A percentile compares a stretch with the other conserved stretches of the same genome.
Evolutionary conservation across 1,139 yeast genomes (phyloP).

Genomic region (Scheffersomyces insectosa): DNA sequence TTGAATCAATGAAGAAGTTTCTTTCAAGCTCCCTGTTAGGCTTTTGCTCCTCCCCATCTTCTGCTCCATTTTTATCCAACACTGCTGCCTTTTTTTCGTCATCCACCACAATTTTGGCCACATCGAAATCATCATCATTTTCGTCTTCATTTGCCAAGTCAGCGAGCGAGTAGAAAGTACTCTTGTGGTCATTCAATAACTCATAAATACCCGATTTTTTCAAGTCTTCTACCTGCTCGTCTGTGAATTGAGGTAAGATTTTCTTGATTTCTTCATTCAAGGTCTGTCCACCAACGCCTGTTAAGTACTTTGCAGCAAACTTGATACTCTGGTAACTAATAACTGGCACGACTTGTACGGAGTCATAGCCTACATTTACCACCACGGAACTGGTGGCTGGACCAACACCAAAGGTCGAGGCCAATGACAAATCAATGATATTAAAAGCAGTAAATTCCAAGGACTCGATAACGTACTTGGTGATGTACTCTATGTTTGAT

Average conservation of each 20-base stretch:
- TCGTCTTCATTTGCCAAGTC: slow-evolving; percentile 46
- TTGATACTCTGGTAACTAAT: slow-evolving; percentile 65
- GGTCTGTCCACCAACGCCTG: slow-evolving; percentile 57
- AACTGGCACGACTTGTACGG: slow-evolving; percentile 77
- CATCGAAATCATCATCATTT: slow-evolving; percentile 79
- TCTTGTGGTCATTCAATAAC: slow-evolving; percentile 59
- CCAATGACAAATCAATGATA: slow-evolving; percentile 66
- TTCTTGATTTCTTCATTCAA: slow-evolving; percentile 57
- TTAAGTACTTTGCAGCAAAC: slow-evolving; percentile 52
- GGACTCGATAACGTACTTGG: slow-evolving; percentile 74
- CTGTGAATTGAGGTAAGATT: slow-evolving; percentile 58
- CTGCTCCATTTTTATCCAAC: slow-evolving; percentile 29
- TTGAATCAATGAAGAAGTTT: slow-evolving; percentile 63
- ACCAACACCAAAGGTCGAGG: slow-evolving; percentile 74
- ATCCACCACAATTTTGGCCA: slow-evolving; percentile 85
- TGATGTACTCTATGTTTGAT: slow-evolving; percentile 61
- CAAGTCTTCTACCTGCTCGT: slow-evolving; percentile 67
- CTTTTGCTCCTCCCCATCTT: slow-evolving; percentile 32
- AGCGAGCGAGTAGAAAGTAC: slow-evolving; percentile 59
- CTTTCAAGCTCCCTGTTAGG: slow-evolving; percentile 63
- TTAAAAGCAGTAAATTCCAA: slow-evolving; percentile 75
- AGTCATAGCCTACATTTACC: slow-evolving; percentile 76
- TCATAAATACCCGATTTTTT: slow-evolving; percentile 78
- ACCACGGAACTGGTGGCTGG: slow-evolving; percentile 65
- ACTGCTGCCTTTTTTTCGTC: slow-evolving; percentile 67